phyloP scores from a whole-genome alignment of 768 basidiomycete genomes.

The Leccinum obscurum region DNA sequence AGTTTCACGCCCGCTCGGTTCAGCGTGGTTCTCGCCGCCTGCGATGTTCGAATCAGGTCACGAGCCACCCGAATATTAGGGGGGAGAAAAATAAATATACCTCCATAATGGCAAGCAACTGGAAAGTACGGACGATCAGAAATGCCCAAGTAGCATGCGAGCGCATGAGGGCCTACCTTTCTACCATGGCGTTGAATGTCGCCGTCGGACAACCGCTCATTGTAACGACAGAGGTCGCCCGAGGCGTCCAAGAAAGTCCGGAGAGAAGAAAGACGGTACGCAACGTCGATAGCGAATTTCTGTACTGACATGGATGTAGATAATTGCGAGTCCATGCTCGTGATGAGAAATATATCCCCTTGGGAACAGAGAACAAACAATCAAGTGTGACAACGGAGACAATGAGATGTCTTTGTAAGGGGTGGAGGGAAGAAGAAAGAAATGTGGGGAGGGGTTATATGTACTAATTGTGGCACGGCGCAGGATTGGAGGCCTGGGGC shows the following conservation, averaged over 20 bases:
- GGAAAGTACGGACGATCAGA: slow-evolving; percentile 9
- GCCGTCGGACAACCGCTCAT: slow-evolving; percentile 16
- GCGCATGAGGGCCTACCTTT: slow-evolving; percentile 22
- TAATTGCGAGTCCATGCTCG: slow-evolving; percentile 13
- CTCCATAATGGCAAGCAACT: slow-evolving; percentile 55
- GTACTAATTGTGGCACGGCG: slow-evolving; percentile 31
- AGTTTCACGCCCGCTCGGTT: slow-evolving; percentile 41
- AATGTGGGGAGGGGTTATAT: slow-evolving; percentile 20
- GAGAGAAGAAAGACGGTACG: slow-evolving; percentile 31
- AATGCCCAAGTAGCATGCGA: neutral
- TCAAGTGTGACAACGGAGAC: slow-evolving; percentile 8
- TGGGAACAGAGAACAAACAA: slow-evolving; percentile 20
- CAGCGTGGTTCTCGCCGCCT: slow-evolving; percentile 53
- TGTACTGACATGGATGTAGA: slow-evolving; percentile 19
- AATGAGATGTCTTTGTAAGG: slow-evolving; percentile 1
- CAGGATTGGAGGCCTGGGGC: slow-evolving; percentile 14
- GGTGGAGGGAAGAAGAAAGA: slow-evolving; percentile 1
- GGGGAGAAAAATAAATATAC: slow-evolving; percentile 35
- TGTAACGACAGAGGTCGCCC: slow-evolving; percentile 24
- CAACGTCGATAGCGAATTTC: slow-evolving; percentile 31
- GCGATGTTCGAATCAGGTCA: slow-evolving; percentile 1
- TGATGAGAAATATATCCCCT: slow-evolving; percentile 17
- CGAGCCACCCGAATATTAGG: neutral
- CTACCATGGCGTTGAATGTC: slow-evolving; percentile 27
- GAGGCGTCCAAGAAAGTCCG: slow-evolving; percentile 31